Percentiles rank a stretch among this genome's conserved stretches.
These are phyloP conservation scores for Pseudopithomyces maydicus DNA, from an alignment of 2,329 filamentous ascomycete species.

Conservation along the genomic window DNA sequence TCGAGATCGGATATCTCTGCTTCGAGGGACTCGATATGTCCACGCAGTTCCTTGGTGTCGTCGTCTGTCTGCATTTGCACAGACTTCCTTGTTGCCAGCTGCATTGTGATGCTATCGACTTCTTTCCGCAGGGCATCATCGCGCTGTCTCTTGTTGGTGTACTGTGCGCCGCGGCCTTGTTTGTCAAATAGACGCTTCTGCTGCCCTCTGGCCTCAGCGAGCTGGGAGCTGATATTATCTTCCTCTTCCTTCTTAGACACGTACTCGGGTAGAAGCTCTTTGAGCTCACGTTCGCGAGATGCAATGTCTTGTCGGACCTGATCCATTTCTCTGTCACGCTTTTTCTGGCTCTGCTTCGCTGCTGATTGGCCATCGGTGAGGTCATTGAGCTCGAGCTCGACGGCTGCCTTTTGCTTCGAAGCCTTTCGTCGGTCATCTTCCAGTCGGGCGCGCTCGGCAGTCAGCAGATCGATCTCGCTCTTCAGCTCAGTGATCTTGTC, in stretches of 20 bases:
- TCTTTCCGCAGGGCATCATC: conserved; percentile 82
- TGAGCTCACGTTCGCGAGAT: conserved; percentile 76
- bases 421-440: conserved; percentile 88
- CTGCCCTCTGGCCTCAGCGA: conserved; percentile 76
- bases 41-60: conserved; percentile 74
- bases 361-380: conserved; percentile 82
- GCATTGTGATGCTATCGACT: conserved; percentile 77
- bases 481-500: conserved; percentile 78
- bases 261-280: conserved; percentile 76
- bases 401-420: conserved; percentile 79
- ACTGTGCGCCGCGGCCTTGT: conserved; percentile 85
- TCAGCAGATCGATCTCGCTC: conserved; percentile 82
- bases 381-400: conserved; percentile 82
- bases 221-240: conserved; percentile 68
- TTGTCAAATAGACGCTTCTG: conserved; percentile 86
- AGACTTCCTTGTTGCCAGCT: conserved; percentile 79
- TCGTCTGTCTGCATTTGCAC: conserved; percentile 84
- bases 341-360: conserved; percentile 72
- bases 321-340: conserved; percentile 73
- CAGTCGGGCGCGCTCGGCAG: conserved; percentile 82
- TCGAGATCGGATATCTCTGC: conserved; percentile 72
- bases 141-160: conserved; percentile 84
- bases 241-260: conserved; percentile 76
- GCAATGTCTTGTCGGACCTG: conserved; percentile 75
- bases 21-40: conserved; percentile 73